Evolutionary conservation across 2,329 filamentous ascomycete species (phyloP), one percentile per base, ranked within the genome.

Genomic region (Furcasterigmium sp.): DNA sequence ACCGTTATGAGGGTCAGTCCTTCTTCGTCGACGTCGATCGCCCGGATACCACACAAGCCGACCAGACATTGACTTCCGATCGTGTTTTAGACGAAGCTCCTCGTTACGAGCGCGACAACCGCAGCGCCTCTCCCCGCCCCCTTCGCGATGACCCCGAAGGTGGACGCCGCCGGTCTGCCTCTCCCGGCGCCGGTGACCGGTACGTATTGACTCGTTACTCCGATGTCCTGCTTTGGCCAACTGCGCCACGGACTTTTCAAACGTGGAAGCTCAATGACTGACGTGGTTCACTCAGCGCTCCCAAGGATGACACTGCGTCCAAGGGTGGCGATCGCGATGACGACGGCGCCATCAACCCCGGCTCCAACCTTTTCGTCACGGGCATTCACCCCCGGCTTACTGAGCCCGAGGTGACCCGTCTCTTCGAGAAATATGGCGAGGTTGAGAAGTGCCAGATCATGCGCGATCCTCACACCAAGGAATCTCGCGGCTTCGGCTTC

Each of bases 371-470:
- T 47, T 98, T 98, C 66, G 93, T 98, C 53, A 98, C 93, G 51
- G 93, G 93, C 56, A 98, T 98, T 53, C 90, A 97, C 65, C 93
- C 93, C 45, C 87, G 87, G 58, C 80, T 98, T 53, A 84, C 80
- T 38, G 93, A 98, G 67, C 79, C 84, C 14, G 93, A 97, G 62
- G 88, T 98, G 49, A 86, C 87, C 43, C 90, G 90, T 64, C 84
- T 98, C 53, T 98, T 98, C 61, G 90, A 96, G 72, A 98, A 97
- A 71, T 97, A 97, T 60, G 93, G 93, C 55, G 90, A 95, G 63
- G 93, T 98, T 41, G 91, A 97, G 72, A 97, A 94, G 72, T 97
- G 91, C 74, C 94, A 96, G 67, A 98, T 98, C 72, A 98, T 98
- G 93, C 83, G 91, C 60, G 93, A 98, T 62, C 93, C 93, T 49